phyloP scores from a whole-genome alignment of 2,329 filamentous ascomycete species.

The Phaeosphaeriaceae sp. region DNA sequence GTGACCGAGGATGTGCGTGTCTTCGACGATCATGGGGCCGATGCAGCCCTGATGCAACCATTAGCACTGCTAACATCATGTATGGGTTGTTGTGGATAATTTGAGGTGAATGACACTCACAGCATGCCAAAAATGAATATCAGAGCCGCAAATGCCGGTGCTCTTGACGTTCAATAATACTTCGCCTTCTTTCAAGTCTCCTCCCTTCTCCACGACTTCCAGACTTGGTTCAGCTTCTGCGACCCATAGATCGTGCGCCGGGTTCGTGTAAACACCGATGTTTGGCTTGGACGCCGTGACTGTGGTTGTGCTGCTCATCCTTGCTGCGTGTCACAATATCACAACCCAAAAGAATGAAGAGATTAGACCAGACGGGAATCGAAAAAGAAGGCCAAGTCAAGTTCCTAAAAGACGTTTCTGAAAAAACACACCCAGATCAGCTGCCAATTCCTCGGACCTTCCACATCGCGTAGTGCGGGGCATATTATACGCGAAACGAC shows the following conservation, averaged over 20 bases:
- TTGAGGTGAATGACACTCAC: no score
- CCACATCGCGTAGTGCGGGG: constrained; percentile 7
- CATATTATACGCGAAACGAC: background rate
- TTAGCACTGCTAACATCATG: no score
- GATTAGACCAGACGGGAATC: no score
- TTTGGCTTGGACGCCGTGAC: constrained; percentile 74
- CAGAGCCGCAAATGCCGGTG: constrained; percentile 95
- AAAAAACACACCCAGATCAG: constrained; percentile 3
- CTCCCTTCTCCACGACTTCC: constrained; percentile 74
- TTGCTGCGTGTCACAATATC: background rate
- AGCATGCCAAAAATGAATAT: constrained; percentile 97
- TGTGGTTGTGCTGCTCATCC: constrained; percentile 46
- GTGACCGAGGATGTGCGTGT: constrained; percentile 91
- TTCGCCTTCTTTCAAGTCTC: constrained; percentile 77
- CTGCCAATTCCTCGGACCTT: constrained; percentile 6
- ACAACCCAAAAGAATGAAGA: no score
- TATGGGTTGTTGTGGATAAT: no score
- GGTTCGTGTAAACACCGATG: constrained; percentile 96
- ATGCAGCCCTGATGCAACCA: constrained; percentile 68
- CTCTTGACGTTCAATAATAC: constrained; percentile 89
- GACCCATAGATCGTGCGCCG: constrained; percentile 89
- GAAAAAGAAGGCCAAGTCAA: background rate
- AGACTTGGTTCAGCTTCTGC: constrained; percentile 77
- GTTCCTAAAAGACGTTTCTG: background rate
- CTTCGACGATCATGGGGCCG: constrained; percentile 91